A percentile compares a stretch with the other conserved stretches of the same genome.
Conservation (phyloP, 495 filamentous ascomycete species). For the Daldinia bambusicola region DNA sequence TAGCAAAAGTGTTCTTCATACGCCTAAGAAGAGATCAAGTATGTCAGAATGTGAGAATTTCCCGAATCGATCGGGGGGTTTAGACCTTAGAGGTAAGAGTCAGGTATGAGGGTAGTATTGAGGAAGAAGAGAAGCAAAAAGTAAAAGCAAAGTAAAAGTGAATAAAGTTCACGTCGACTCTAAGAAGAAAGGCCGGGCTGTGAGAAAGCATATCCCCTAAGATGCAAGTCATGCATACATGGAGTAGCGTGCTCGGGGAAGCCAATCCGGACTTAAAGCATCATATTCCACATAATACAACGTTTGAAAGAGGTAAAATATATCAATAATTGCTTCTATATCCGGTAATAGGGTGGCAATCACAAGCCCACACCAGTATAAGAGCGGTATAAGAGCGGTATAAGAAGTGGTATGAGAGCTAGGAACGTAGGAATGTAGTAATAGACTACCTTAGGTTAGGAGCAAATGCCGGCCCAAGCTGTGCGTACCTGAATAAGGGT, state of each 20-base stretch:
- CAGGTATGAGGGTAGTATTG: not conserved
- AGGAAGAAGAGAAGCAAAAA: conserved; percentile 11
- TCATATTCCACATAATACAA: conserved; percentile 13
- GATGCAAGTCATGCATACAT: conserved; percentile 19
- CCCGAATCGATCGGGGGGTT: not conserved
- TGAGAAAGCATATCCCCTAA: conserved; percentile 33
- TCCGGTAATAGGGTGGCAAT: conserved; percentile 24
- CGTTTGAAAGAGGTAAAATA: conserved; percentile 23
- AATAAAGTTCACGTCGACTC: conserved; percentile 15
- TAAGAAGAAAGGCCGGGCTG: conserved; percentile 17
- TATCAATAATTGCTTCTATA: conserved; percentile 22
- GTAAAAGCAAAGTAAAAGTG: conserved; percentile 4
- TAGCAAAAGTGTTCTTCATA: not conserved
- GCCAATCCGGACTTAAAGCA: conserved; percentile 24
- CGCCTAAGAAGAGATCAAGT: not conserved
- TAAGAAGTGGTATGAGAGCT: conserved; percentile 18
- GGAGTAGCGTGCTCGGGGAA: conserved; percentile 3
- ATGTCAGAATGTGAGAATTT: not conserved
- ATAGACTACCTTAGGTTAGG: not conserved
- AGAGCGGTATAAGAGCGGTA: conserved; percentile 5
- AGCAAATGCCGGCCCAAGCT: conserved; percentile 5
- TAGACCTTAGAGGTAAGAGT: not conserved
- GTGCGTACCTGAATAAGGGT: conserved; percentile 21
- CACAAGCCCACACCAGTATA: conserved; percentile 10
- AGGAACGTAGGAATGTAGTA: conserved; percentile 30